These are phyloP conservation scores for Aurantiochytrium sp. DNA, from an alignment of 108 stramenopile genomes.

Conservation along the genomic window DNA sequence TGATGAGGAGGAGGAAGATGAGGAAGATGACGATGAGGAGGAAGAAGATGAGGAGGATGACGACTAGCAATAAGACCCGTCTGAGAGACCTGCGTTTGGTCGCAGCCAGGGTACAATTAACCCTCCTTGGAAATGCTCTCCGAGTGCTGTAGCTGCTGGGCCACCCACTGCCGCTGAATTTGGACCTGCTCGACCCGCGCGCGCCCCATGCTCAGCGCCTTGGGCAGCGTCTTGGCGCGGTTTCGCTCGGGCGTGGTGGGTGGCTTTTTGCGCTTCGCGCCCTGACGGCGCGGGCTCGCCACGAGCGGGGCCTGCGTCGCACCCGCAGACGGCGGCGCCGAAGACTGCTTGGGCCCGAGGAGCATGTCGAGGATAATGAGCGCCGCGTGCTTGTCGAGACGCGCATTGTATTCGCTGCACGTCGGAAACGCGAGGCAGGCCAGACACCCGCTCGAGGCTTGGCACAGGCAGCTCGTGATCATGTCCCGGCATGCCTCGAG, in stretches of 20 bases:
- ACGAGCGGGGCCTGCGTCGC: background rate
- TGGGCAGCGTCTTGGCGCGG: background rate
- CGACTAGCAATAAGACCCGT: background rate
- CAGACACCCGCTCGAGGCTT: background rate
- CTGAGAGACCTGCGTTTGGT: too few relatives aligned
- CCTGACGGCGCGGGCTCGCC: background rate
- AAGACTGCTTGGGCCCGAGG: background rate
- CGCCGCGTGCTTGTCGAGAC: slow-evolving; percentile 32
- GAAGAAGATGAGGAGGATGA: background rate
- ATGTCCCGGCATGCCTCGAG: background rate
- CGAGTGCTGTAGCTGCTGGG: background rate
- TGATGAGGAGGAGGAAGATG: background rate
- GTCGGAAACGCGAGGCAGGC: background rate
- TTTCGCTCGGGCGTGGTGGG: background rate
- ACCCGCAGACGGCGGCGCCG: background rate
- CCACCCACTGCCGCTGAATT: background rate
- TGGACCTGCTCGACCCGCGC: background rate
- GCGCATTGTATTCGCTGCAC: slow-evolving; percentile 35
- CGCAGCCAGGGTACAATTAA: too few relatives aligned
- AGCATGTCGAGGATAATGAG: slow-evolving; percentile 15
- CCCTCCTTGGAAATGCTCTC: background rate
- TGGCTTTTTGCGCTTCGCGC: background rate
- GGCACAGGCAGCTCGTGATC: background rate
- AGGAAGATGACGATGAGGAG: background rate
- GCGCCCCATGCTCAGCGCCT: slow-evolving; percentile 5